Percentiles rank a stretch among this genome's conserved stretches.
phyloP scores from a whole-genome alignment of 139 green algal genomes.

The Coelastrella sp. region DNA sequence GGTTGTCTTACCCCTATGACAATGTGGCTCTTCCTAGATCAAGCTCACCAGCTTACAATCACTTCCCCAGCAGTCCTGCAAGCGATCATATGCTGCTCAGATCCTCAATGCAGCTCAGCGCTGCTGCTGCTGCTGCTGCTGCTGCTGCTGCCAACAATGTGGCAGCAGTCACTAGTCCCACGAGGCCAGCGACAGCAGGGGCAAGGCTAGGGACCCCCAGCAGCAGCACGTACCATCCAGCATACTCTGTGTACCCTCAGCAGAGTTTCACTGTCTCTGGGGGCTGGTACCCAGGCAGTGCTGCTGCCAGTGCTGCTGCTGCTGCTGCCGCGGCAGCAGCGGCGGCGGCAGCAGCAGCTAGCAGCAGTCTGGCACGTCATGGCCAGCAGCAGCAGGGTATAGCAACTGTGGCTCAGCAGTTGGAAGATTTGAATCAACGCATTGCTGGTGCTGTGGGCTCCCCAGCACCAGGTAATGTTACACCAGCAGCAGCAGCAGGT shows the following conservation, averaged over 20 bases:
- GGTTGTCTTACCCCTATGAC: not conserved
- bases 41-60: not conserved
- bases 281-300: not conserved
- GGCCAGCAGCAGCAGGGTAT: not conserved
- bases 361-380: not conserved
- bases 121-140: not conserved
- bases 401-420: not conserved
- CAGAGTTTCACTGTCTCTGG: not conserved
- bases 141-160: not conserved
- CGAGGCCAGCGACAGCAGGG: not conserved
- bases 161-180: not conserved
- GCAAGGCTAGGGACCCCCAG: not conserved
- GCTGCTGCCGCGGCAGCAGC: not conserved
- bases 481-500: not conserved
- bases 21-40: not conserved
- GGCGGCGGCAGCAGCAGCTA: not conserved
- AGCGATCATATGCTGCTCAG: not conserved
- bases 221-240: too few species aligned
- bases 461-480: not conserved
- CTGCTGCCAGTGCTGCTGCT: not conserved
- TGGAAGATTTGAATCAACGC: slow-evolving; percentile 11
- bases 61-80: not conserved
- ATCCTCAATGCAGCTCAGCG: not conserved
- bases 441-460: not conserved
- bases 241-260: too few species aligned